Evolutionary conservation across 129 eudicot genomes (phyloP).

Genomic region (Solidago caesia): DNA sequence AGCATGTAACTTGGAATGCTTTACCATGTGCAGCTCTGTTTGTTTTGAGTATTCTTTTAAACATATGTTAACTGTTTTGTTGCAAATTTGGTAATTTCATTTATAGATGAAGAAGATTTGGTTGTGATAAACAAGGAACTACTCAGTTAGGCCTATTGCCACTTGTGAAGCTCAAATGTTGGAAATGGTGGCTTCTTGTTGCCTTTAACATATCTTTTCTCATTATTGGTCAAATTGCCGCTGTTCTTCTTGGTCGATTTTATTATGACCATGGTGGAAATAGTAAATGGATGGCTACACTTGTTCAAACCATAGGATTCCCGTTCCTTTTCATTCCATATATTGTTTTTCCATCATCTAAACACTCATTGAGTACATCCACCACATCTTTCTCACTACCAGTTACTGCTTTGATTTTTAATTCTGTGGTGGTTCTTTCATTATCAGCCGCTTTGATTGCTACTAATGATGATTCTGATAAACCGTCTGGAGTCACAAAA

Average conservation of each 20-base stretch:
- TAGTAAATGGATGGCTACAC: constrained; percentile 83
- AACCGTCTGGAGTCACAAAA: constrained; percentile 57
- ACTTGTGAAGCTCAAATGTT: constrained; percentile 46
- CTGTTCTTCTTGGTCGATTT: constrained; percentile 81
- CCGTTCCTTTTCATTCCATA: constrained; percentile 76
- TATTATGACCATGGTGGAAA: constrained; percentile 88
- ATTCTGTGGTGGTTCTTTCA: constrained; percentile 70
- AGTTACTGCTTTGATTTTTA: constrained; percentile 57
- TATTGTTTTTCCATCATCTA: constrained; percentile 44
- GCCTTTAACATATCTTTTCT: constrained; percentile 61
- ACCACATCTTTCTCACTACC: constrained; percentile 14
- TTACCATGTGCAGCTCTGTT: not conserved
- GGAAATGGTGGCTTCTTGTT: constrained; percentile 77
- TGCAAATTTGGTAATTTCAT: not conserved
- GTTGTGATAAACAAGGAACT: constrained; percentile 30
- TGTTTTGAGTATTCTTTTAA: not conserved
- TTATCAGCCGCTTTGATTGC: constrained; percentile 82
- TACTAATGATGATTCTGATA: constrained; percentile 59
- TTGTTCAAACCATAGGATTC: constrained; percentile 85
- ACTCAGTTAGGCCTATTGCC: constrained; percentile 27
- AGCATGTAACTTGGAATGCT: no score
- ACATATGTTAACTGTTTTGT: constrained; percentile 13
- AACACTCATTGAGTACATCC: constrained; percentile 30
- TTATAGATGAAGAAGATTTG: constrained; percentile 51
- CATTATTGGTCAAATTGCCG: constrained; percentile 75